Conservation (phyloP, 2,329 filamentous ascomycete genomes). For the Aspergillus oerlinghausenensis region DNA sequence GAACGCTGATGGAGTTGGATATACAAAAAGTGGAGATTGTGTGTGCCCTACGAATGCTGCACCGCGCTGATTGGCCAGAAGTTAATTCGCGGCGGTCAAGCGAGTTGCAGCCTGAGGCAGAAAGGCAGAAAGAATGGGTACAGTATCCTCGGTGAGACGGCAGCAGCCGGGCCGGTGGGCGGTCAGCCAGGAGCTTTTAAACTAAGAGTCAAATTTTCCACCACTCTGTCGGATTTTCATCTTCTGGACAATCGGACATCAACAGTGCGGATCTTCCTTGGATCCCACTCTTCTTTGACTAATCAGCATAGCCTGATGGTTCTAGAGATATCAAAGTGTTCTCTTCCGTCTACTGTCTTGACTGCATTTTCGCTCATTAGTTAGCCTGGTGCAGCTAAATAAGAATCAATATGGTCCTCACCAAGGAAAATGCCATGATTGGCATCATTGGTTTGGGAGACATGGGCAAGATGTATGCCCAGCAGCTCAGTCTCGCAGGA, state of each 20-base stretch:
- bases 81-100: conserved; percentile 18
- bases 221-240: neutral
- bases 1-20: conserved; percentile 14
- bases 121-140: neutral
- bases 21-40: conserved; percentile 27
- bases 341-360: neutral
- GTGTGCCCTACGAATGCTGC: conserved; percentile 34
- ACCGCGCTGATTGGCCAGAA: conserved; percentile 26
- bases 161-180: conserved; percentile 26
- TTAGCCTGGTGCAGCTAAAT: neutral
- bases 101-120: conserved; percentile 22
- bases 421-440: conserved; percentile 67
- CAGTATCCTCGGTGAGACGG: neutral
- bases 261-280: neutral
- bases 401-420: conserved; percentile 27
- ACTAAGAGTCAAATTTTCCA: conserved; percentile 23
- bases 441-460: conserved; percentile 99
- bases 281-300: neutral
- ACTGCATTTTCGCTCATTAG: neutral
- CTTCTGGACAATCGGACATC: neutral
- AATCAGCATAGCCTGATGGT: neutral
- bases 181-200: conserved; percentile 18
- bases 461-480: conserved; percentile 98
- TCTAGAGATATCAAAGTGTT: neutral
- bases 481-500: conserved; percentile 79